Conservation (phyloP, 2,329 filamentous ascomycete genomes). For the Colletotrichum ledebouriae region DNA sequence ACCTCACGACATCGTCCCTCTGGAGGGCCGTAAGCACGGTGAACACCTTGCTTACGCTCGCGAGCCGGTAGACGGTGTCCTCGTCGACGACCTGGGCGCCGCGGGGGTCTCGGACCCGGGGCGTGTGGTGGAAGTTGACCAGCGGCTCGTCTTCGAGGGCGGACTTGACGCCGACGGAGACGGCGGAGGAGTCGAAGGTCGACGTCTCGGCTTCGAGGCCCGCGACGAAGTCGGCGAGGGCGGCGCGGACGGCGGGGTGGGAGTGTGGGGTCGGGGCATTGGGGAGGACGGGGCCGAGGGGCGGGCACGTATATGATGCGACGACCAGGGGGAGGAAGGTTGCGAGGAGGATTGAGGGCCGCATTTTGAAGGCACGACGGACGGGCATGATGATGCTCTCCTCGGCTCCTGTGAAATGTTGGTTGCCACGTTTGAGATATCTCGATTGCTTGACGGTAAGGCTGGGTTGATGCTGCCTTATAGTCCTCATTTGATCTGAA, state of each 20-base stretch:
- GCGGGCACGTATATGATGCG: slow-evolving; percentile 34
- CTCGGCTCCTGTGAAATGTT: neutral
- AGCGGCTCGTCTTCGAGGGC: slow-evolving; percentile 45
- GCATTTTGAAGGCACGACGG: neutral
- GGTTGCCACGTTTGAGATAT: too few relatives aligned
- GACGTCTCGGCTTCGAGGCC: slow-evolving; percentile 34
- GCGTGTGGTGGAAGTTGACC: slow-evolving; percentile 47
- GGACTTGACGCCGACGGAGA: slow-evolving; percentile 47
- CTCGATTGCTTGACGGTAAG: too few relatives aligned
- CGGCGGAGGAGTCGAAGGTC: slow-evolving; percentile 45
- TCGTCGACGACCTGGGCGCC: slow-evolving; percentile 47
- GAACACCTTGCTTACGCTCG: slow-evolving; percentile 58
- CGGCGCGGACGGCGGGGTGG: slow-evolving; percentile 36
- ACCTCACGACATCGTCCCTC: slow-evolving; percentile 31
- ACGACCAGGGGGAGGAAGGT: slow-evolving; percentile 9
- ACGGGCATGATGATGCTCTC: slow-evolving; percentile 5
- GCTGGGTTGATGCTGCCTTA: too few relatives aligned
- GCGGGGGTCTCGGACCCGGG: slow-evolving; percentile 33
- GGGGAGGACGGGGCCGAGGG: slow-evolving; percentile 40
- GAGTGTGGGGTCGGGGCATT: slow-evolving; percentile 25
- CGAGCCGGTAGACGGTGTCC: slow-evolving; percentile 56
- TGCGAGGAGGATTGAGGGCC: neutral
- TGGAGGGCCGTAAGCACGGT: slow-evolving; percentile 38
- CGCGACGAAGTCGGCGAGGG: slow-evolving; percentile 23
- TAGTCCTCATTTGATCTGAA: too few relatives aligned